Evolutionary conservation across 2,329 filamentous ascomycete genomes (phyloP), one percentile per base, ranked within the genome.

Genomic region (Fusarium pseudoanthophilum): DNA sequence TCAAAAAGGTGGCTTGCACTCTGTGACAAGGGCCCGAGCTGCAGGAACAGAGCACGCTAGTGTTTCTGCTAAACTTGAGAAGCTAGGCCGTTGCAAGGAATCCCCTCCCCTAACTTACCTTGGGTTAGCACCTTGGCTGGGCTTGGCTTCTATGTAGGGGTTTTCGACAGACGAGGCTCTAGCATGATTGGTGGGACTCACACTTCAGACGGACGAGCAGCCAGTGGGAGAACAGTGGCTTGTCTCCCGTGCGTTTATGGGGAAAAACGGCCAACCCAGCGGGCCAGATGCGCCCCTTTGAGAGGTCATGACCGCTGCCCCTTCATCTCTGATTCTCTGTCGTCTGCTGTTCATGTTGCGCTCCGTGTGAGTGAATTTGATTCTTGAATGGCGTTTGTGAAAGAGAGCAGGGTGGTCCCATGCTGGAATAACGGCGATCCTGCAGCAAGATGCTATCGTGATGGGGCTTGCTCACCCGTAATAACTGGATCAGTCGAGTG

Each of bases 31-130:
- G 66, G 62, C 42, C 46, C 59, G 63, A 70, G 65, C 69, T 73
- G 78, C 78, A 81, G 79, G 79, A 78, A 80, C 78, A 74, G 49
- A 72, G 64, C 39, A 59, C 77, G 78, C 79, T 81, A 81, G 78
- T 75, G 79, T 81, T 81, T 81, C 79, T 72, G 66, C 67, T 81
- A 78, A 72, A 67, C 71, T 43, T 59, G 46, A 37, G 30, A 60
- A 58, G 55, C 24, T 45, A 64, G 45, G 56, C 21, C 36, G 36
- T 63, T 62, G 59, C 76, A 64, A 58, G 53, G 58, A 58, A 61
- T 2, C 6, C 4, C 24, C 42, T 48, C 48, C 48, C 40, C 28
- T 51, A 48, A 48, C 26, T 28, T 28, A 28, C 26, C 26, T 48
- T 15, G 14, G 14, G 26, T 48, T 48, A 49, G 46, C 28, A 32